Conservation (phyloP, 1,284 basidiomycete species). For the Omphalotus olearius region DNA sequence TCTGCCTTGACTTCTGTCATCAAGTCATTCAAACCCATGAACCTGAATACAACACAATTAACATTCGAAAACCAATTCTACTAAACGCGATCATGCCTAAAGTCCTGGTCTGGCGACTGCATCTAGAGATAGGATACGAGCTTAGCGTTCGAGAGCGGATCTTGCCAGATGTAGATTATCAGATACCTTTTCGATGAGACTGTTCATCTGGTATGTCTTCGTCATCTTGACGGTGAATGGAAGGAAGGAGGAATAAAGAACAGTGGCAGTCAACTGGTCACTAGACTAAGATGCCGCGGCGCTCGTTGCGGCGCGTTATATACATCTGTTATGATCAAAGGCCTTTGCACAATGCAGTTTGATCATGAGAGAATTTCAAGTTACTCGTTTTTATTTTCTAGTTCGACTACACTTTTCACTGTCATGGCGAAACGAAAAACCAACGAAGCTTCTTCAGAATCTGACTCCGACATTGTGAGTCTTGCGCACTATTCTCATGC, state of each 20-base stretch:
- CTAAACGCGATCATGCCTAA: slow-evolving; percentile 45
- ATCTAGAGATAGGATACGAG: slow-evolving; percentile 43
- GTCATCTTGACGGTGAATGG: slow-evolving; percentile 46
- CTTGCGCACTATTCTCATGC: background rate
- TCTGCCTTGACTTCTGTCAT: slow-evolving; percentile 81
- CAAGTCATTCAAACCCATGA: slow-evolving; percentile 93
- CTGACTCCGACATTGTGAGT: slow-evolving; percentile 28
- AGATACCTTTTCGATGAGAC: slow-evolving; percentile 70
- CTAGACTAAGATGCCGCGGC: background rate
- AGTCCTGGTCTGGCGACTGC: slow-evolving; percentile 81
- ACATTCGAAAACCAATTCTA: slow-evolving; percentile 21
- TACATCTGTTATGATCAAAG: background rate
- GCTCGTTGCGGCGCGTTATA: background rate
- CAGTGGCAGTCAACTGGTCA: background rate
- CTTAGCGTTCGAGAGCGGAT: background rate
- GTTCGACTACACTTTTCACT: slow-evolving; percentile 9
- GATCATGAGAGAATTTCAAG: slow-evolving; percentile 19
- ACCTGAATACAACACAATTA: slow-evolving; percentile 42
- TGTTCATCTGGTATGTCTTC: slow-evolving; percentile 77
- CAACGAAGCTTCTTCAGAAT: slow-evolving; percentile 22
- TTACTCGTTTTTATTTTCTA: background rate
- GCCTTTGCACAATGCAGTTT: background rate
- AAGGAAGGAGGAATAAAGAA: background rate
- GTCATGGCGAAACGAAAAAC: slow-evolving; percentile 31
- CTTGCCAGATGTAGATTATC: slow-evolving; percentile 14